Conservation (phyloP, 1,284 basidiomycete genomes). For the Fomitopsis betulina region DNA sequence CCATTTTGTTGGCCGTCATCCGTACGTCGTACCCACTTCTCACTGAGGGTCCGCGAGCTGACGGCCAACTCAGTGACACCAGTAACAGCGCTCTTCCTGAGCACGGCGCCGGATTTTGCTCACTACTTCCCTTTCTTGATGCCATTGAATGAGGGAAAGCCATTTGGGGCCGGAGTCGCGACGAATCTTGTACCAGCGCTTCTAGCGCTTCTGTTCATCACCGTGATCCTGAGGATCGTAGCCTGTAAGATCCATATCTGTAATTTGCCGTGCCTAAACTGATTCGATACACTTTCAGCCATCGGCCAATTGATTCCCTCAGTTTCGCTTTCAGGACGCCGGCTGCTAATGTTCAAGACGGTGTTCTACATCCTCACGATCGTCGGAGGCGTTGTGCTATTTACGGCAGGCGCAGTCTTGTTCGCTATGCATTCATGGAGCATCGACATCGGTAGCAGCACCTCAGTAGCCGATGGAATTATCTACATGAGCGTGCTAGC, state of each 20-base stretch:
- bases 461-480: slow-evolving; percentile 60
- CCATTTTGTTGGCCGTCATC: slow-evolving; percentile 49
- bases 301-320: slow-evolving; percentile 47
- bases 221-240: slow-evolving; percentile 47
- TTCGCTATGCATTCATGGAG: slow-evolving; percentile 61
- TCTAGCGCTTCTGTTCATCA: slow-evolving; percentile 52
- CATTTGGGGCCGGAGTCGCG: slow-evolving; percentile 57
- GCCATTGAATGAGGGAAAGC: slow-evolving; percentile 43
- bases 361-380: slow-evolving; percentile 60
- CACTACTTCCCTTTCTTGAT: slow-evolving; percentile 66
- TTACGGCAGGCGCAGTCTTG: slow-evolving; percentile 60
- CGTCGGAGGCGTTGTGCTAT: slow-evolving; percentile 56
- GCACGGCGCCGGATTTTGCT: slow-evolving; percentile 64
- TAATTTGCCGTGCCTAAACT: background rate
- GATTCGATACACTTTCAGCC: slow-evolving; percentile 29
- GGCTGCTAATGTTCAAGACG: slow-evolving; percentile 60
- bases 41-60: background rate
- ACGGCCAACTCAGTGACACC: slow-evolving; percentile 50
- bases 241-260: slow-evolving; percentile 42
- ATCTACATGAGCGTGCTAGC: slow-evolving; percentile 66
- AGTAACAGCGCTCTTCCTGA: slow-evolving; percentile 60
- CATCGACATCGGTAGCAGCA: slow-evolving; percentile 32
- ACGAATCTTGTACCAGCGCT: slow-evolving; percentile 65
- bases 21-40: slow-evolving; percentile 41
- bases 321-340: slow-evolving; percentile 57